These are phyloP conservation scores for Phytophthora foliorum DNA, from an alignment of 352 stramenopile genomes.

Conservation along the genomic window DNA sequence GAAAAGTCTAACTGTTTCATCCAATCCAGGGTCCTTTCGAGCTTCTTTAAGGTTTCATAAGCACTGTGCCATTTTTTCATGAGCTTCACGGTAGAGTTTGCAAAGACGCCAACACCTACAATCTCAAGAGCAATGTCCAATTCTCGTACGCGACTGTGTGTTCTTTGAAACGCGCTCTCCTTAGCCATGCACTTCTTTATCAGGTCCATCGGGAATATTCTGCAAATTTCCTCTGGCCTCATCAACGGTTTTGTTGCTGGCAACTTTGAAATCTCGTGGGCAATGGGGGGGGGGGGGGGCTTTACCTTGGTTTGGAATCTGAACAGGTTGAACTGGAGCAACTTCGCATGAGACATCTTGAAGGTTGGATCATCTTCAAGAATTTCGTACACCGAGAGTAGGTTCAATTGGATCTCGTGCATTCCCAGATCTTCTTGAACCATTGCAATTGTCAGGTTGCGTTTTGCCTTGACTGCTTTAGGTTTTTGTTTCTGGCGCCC, in stretches of 20 bases:
- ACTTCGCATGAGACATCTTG: not conserved
- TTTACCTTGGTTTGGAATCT: slow-evolving; percentile 1
- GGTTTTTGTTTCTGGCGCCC: slow-evolving; percentile 16
- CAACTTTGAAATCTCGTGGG: slow-evolving; percentile 2
- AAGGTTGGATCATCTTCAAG: not conserved
- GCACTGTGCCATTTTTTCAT: slow-evolving; percentile 13
- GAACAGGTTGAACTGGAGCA: slow-evolving; percentile 6
- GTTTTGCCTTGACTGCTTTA: slow-evolving; percentile 15
- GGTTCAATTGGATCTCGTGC: no score
- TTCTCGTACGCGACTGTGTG: not conserved
- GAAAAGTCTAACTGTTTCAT: slow-evolving; percentile 1
- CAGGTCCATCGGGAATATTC: slow-evolving; percentile 14
- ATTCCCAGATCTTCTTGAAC: not conserved
- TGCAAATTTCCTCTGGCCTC: not conserved
- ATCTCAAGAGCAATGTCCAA: slow-evolving; percentile 8
- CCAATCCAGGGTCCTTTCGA: slow-evolving; percentile 8
- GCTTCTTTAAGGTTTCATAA: not conserved
- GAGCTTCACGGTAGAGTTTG: not conserved
- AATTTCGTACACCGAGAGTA: slow-evolving; percentile 2
- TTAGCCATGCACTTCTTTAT: slow-evolving; percentile 9
- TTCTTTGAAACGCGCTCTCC: slow-evolving; percentile 7
- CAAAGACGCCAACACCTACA: slow-evolving; percentile 4
- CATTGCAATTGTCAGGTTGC: no score
- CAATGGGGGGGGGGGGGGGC: no score
- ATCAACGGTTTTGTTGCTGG: slow-evolving; percentile 11